Conservation (phyloP, 495 filamentous ascomycete species). For the Lepidopterella palustris region DNA sequence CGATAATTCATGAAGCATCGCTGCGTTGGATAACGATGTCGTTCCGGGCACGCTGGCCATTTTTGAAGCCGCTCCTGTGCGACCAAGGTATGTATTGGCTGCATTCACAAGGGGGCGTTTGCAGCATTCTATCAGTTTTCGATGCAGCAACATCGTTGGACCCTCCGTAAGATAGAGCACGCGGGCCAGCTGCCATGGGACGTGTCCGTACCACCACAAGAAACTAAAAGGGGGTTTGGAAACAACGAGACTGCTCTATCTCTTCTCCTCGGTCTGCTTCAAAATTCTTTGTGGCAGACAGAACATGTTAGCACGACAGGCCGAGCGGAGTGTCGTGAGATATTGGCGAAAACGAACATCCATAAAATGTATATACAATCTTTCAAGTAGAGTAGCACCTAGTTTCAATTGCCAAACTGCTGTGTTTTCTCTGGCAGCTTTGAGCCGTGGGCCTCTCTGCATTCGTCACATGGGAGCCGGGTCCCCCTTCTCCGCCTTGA, state of each 20-base stretch:
- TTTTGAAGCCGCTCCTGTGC: background rate
- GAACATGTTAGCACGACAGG: slow-evolving; percentile 16
- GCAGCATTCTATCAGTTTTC: slow-evolving; percentile 23
- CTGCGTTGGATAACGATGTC: background rate
- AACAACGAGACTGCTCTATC: background rate
- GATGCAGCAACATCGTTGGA: slow-evolving; percentile 15
- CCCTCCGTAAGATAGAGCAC: slow-evolving; percentile 7
- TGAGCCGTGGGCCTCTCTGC: slow-evolving; percentile 10
- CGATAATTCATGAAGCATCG: background rate
- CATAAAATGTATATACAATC: slow-evolving; percentile 26
- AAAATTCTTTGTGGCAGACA: slow-evolving; percentile 23
- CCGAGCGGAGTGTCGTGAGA: slow-evolving; percentile 12
- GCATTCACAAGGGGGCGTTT: background rate
- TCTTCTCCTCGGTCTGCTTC: background rate
- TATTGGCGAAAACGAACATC: slow-evolving; percentile 31
- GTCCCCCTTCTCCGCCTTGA: slow-evolving; percentile 22
- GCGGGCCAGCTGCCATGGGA: slow-evolving; percentile 17
- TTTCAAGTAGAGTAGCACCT: slow-evolving; percentile 28
- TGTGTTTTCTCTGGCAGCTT: background rate
- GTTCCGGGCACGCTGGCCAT: background rate
- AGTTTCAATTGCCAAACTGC: slow-evolving; percentile 23
- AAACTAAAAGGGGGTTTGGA: background rate
- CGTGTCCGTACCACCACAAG: slow-evolving; percentile 17
- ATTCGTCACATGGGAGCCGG: slow-evolving; percentile 19
- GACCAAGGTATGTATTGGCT: background rate